Evolutionary conservation across 257 asterid species (phyloP).

Genomic region (Fraxinus excelsior): DNA sequence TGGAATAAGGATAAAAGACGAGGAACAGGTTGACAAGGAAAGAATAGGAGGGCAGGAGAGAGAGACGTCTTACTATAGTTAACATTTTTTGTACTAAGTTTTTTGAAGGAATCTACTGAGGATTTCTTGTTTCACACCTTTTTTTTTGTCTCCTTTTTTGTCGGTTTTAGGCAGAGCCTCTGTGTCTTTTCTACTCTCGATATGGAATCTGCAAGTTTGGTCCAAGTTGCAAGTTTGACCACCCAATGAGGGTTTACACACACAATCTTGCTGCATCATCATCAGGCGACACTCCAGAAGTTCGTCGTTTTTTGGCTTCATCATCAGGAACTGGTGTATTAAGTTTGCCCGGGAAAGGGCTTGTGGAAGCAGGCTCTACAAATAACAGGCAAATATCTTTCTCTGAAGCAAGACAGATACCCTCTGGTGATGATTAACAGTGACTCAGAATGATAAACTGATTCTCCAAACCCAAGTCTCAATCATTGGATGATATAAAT

Average conservation of each 20-base stretch:
- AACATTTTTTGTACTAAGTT: constrained; percentile 11
- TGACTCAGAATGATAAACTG: constrained; percentile 68
- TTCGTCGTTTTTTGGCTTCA: constrained; percentile 64
- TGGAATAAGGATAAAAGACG: neutral
- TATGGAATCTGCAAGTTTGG: constrained; percentile 98
- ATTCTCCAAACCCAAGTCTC: constrained; percentile 43
- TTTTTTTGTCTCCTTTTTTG: constrained; percentile 8
- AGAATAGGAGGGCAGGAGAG: constrained; percentile 5
- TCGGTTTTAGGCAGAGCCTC: constrained; percentile 77
- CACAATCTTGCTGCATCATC: constrained; percentile 63
- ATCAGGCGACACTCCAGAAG: constrained; percentile 58
- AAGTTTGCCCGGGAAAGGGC: constrained; percentile 65
- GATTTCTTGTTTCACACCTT: constrained; percentile 21
- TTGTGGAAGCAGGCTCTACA: constrained; percentile 61
- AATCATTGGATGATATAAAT: constrained; percentile 52
- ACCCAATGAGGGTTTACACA: constrained; percentile 79
- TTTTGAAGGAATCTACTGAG: constrained; percentile 11
- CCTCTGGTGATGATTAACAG: constrained; percentile 71
- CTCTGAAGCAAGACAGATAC: constrained; percentile 70
- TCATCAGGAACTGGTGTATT: constrained; percentile 69
- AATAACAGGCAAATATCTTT: constrained; percentile 63
- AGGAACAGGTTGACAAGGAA: neutral
- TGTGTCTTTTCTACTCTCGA: constrained; percentile 91
- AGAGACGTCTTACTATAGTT: constrained; percentile 2
- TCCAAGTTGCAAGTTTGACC: constrained; percentile 99